phyloP scores from a whole-genome alignment of 2,329 filamentous ascomycete species.

The Pseudocercospora cruenta region DNA sequence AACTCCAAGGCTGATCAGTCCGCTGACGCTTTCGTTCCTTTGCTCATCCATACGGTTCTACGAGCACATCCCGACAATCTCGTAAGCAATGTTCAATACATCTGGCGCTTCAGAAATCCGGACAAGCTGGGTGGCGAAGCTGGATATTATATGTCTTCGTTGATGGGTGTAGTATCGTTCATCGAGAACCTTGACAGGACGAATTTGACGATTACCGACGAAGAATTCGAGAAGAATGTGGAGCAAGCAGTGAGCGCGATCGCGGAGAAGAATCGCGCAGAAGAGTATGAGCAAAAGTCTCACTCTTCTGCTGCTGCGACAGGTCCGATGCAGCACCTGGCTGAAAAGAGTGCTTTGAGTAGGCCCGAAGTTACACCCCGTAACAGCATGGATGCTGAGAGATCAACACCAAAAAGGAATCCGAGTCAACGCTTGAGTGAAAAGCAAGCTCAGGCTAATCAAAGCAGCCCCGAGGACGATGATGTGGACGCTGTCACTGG shows the following conservation, averaged over 20 bases:
- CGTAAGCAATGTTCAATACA: conserved; percentile 97
- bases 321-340: conserved; percentile 44
- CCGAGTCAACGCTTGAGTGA: conserved; percentile 52
- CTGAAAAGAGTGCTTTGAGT: conserved; percentile 55
- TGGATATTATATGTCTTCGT: conserved; percentile 93
- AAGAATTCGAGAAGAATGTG: conserved; percentile 95
- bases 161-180: conserved; percentile 95
- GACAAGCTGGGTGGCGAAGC: conserved; percentile 97
- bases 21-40: conserved; percentile 91
- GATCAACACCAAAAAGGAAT: conserved; percentile 61
- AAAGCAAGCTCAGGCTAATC: conserved; percentile 26
- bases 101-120: conserved; percentile 93
- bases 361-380: conserved; percentile 62
- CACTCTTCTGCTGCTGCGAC: conserved; percentile 36
- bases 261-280: conserved; percentile 78
- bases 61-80: conserved; percentile 93
- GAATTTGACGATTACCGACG: conserved; percentile 87
- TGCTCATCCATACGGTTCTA: conserved; percentile 93
- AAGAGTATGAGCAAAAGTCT: conserved; percentile 48
- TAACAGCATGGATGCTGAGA: conserved; percentile 63
- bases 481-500: conserved; percentile 83
- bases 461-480: conserved; percentile 53
- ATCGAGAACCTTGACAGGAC: conserved; percentile 96
- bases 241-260: conserved; percentile 95
- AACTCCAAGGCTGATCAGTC: conserved; percentile 93